Evolutionary conservation across 768 basidiomycete genomes (phyloP), one percentile per base, ranked within the genome.

Genomic region (Kwoniella sp.): DNA sequence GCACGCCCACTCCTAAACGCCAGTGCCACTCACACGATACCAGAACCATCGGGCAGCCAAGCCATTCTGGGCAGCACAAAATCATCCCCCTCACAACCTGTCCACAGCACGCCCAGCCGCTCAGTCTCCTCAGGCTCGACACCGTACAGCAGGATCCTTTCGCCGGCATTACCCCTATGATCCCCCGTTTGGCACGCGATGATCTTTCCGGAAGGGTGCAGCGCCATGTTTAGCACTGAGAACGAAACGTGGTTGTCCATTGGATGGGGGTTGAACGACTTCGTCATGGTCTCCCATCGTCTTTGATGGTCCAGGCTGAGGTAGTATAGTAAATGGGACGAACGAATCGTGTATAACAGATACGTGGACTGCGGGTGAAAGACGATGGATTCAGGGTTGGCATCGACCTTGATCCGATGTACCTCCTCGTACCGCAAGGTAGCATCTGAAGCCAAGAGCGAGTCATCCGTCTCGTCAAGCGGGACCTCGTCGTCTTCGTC

Each of bases 121-220:
- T 61, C 56, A n/a, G 41, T 69, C 51, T 73, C 68, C 15, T 73
- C 70, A 2, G 71, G 71, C 23, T 77, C 75, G 25, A 72, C 54
- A 4, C 73, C 76, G 58, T 79, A 80, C 4, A 80, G 51, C 38
- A 80, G 51, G 12, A 80, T 73, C 56, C 79, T 61, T 51, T 79
- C 79, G 1, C 79, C 79, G 0, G 73, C 59, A 5, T 63, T 67
- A 2, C 76, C 77, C n/a, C 74, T 61, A 64, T 77, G 75, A 69
- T 80, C 79, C 0, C 79, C 79, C 13, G 77, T 79, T 60, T 76
- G 75, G 62, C 77, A 80, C 20, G 79, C 79, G 7, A 80, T 58
- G 23, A 80, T 59, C 58, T 62, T 66, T 2, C 77, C 75, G 2
- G 66, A 68, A 0, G 79, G 79, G 55, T 80, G 76, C 4, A 79